Evolutionary conservation across 2,329 filamentous ascomycete genomes (phyloP).

Genomic region (Thelonectria blattea): DNA sequence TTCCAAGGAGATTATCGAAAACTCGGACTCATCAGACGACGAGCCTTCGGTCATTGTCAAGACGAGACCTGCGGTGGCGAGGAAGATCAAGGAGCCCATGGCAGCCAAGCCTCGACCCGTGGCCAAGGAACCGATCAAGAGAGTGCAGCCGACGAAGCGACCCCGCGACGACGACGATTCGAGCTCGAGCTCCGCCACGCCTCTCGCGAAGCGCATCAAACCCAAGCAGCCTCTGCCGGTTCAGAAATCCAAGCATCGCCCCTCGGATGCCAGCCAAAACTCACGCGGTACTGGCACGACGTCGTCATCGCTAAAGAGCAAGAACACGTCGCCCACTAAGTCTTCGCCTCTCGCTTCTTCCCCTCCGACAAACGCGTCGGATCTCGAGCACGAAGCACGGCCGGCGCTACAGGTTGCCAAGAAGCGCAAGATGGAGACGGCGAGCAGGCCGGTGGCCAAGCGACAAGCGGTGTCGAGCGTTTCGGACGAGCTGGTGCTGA

Average conservation of each 20-base stretch:
- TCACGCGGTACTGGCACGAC: slow-evolving; percentile 46
- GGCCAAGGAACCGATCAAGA: slow-evolving; percentile 42
- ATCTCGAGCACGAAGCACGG: slow-evolving; percentile 56
- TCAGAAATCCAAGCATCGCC: slow-evolving; percentile 50
- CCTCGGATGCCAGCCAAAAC: slow-evolving; percentile 56
- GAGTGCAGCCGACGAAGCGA: slow-evolving; percentile 53
- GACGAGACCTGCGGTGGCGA: slow-evolving; percentile 39
- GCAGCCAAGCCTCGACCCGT: slow-evolving; percentile 40
- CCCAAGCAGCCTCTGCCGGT: slow-evolving; percentile 49
- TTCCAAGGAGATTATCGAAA: slow-evolving; percentile 62
- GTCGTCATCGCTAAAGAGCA: slow-evolving; percentile 54
- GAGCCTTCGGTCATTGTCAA: slow-evolving; percentile 49
- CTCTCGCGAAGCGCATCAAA: slow-evolving; percentile 64
- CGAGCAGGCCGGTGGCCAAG: slow-evolving; percentile 39
- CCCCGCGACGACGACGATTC: slow-evolving; percentile 59
- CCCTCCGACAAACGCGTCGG: slow-evolving; percentile 69
- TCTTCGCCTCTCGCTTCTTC: slow-evolving; percentile 71
- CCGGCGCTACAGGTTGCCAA: slow-evolving; percentile 41
- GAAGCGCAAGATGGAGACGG: slow-evolving; percentile 51
- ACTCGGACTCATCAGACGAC: slow-evolving; percentile 62
- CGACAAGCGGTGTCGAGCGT: slow-evolving; percentile 40
- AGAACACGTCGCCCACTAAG: slow-evolving; percentile 64
- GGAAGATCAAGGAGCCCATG: slow-evolving; percentile 41
- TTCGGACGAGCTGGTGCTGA: slow-evolving; percentile 53
- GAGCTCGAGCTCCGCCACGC: slow-evolving; percentile 65